Conservation (phyloP, 78 protist species). For the Dictyostelium citrinum region DNA sequence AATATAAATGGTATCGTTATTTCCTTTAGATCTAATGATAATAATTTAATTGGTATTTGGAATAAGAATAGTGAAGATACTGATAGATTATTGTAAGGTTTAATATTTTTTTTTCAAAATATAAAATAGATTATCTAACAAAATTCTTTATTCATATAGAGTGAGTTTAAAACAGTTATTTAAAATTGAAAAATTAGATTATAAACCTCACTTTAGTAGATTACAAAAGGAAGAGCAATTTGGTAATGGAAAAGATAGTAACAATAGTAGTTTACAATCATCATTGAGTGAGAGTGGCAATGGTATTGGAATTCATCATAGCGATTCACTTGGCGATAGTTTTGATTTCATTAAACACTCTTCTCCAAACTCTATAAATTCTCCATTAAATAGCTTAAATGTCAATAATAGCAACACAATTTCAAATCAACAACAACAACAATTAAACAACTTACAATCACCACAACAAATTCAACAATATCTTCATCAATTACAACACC, state of each 20-base stretch:
- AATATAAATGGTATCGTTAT: constrained; percentile 65
- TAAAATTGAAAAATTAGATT: constrained; percentile 69
- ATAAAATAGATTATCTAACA: background rate
- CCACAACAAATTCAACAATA: constrained; percentile 18
- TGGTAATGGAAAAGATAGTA: background rate
- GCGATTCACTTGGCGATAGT: background rate
- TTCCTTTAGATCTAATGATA: constrained; percentile 71
- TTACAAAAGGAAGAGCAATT: constrained; percentile 13
- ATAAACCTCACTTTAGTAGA: constrained; percentile 67
- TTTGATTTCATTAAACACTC: constrained; percentile 2
- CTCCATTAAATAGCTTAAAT: background rate
- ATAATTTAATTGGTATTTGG: constrained; percentile 78
- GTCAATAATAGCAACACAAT: background rate
- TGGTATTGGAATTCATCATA: background rate
- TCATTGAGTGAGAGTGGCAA: background rate
- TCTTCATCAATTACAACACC: constrained; percentile 3
- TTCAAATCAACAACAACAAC: background rate
- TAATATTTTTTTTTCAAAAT: background rate
- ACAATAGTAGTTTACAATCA: background rate
- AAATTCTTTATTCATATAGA: background rate
- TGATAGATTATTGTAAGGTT: constrained; percentile 61
- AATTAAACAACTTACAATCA: background rate
- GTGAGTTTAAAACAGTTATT: constrained; percentile 35
- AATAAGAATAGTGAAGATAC: constrained; percentile 63
- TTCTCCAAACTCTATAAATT: background rate